Evolutionary conservation across 2,329 filamentous ascomycete genomes (phyloP).

Genomic region (Elsinoe necatrix): DNA sequence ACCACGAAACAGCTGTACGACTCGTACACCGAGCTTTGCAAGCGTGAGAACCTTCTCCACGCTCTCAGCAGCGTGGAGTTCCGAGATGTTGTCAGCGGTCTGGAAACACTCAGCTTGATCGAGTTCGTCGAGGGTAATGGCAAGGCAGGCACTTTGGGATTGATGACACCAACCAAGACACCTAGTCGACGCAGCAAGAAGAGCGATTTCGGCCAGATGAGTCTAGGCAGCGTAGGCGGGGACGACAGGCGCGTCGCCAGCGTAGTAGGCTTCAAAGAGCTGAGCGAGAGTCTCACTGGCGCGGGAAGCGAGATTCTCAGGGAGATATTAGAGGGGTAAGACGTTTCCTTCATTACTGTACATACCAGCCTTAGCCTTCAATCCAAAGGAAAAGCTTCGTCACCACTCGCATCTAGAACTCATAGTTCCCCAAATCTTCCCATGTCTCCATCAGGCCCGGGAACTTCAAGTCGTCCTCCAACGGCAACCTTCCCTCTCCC

Average conservation of each 20-base stretch:
- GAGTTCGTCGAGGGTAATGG: slow-evolving; percentile 53
- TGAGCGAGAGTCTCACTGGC: slow-evolving; percentile 28
- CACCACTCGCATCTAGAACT: background rate
- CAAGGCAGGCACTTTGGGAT: slow-evolving; percentile 57
- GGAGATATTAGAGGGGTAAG: slow-evolving; percentile 29
- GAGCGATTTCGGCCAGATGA: slow-evolving; percentile 44
- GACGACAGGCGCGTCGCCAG: slow-evolving; percentile 43
- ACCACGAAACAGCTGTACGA: slow-evolving; percentile 78
- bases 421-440: background rate
- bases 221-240: slow-evolving; percentile 42
- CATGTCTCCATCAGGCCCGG: background rate
- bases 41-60: slow-evolving; percentile 77
- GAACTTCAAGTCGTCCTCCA: slow-evolving; percentile 35
- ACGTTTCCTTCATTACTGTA: background rate
- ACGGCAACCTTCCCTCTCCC: slow-evolving; percentile 32
- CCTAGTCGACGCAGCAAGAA: slow-evolving; percentile 60
- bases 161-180: slow-evolving; percentile 57
- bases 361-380: background rate
- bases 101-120: slow-evolving; percentile 81
- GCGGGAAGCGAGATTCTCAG: slow-evolving; percentile 30
- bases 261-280: slow-evolving; percentile 29
- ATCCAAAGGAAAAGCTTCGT: background rate
- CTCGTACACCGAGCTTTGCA: slow-evolving; percentile 75
- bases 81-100: slow-evolving; percentile 77
- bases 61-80: slow-evolving; percentile 89